These are phyloP conservation scores for Venturia asperata DNA, from an alignment of 2,329 filamentous ascomycete genomes.

Conservation along the genomic window DNA sequence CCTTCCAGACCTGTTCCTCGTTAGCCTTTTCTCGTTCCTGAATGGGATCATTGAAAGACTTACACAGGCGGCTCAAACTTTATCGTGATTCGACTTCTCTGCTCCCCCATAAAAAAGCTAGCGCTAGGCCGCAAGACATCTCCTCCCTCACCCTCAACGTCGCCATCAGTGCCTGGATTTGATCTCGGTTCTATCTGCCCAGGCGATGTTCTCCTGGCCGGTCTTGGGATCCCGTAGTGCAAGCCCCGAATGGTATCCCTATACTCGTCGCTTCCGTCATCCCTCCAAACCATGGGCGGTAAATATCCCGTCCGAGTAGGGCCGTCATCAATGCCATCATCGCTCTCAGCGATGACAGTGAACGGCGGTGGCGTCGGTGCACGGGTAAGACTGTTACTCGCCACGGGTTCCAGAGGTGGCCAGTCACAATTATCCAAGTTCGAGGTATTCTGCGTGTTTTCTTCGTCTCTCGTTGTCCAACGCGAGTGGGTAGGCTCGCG, in stretches of 20 bases:
- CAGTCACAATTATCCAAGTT: conserved; percentile 17
- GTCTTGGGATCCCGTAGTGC: conserved; percentile 22
- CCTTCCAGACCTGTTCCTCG: conserved; percentile 53
- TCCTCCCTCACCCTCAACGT: conserved; percentile 22
- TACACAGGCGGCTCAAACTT: conserved; percentile 72
- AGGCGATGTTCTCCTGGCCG: conserved; percentile 27
- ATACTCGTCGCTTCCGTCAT: conserved; percentile 10
- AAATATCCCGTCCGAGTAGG: conserved; percentile 29
- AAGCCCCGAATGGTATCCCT: conserved; percentile 12
- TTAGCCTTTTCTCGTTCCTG: conserved; percentile 14
- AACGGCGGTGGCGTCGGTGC: conserved; percentile 36
- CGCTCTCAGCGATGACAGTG: conserved; percentile 32
- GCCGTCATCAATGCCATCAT: conserved; percentile 22
- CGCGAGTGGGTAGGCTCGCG: neutral
- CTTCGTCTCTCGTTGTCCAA: neutral
- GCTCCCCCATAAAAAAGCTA: conserved; percentile 73
- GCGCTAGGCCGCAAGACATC: conserved; percentile 62
- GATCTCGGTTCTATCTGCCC: conserved; percentile 31
- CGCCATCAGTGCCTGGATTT: conserved; percentile 1
- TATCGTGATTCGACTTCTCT: conserved; percentile 79
- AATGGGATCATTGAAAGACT: conserved; percentile 26
- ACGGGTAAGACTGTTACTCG: conserved; percentile 25
- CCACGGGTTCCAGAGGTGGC: conserved; percentile 7
- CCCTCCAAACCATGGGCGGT: conserved; percentile 30
- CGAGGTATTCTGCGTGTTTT: neutral